These are phyloP conservation scores for Rachicladosporium sp. DNA, from an alignment of 2,329 filamentous ascomycete genomes.

Conservation along the genomic window DNA sequence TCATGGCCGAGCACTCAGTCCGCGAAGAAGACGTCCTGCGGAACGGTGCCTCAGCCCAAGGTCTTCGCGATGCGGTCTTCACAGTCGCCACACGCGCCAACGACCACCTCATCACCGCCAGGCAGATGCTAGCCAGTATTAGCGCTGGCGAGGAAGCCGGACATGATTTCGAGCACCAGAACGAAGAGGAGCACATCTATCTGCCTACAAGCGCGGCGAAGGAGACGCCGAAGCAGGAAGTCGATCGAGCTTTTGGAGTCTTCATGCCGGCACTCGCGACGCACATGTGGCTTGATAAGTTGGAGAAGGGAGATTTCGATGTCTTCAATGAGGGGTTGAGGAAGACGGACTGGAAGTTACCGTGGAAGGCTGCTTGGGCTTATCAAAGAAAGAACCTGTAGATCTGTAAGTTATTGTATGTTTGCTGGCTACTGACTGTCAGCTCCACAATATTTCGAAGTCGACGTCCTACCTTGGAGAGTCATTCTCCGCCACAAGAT, in stretches of 20 bases:
- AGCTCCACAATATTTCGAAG: not conserved
- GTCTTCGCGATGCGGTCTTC: conserved; percentile 82
- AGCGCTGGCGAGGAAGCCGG: conserved; percentile 60
- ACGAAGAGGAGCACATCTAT: conserved; percentile 57
- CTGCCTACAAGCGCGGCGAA: conserved; percentile 8
- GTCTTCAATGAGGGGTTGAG: conserved; percentile 54
- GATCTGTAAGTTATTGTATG: not conserved
- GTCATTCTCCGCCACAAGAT: too few species aligned
- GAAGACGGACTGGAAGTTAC: conserved; percentile 67
- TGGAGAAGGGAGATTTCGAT: conserved; percentile 78
- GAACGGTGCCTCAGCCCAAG: conserved; percentile 62
- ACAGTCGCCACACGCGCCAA: conserved; percentile 84
- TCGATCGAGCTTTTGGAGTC: conserved; percentile 62
- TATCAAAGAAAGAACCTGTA: conserved; percentile 42
- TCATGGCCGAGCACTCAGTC: conserved; percentile 72
- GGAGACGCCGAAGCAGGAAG: conserved; percentile 36
- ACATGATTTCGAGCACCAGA: conserved; percentile 80
- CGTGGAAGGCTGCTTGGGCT: conserved; percentile 61
- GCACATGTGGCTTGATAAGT: conserved; percentile 60
- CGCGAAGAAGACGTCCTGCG: conserved; percentile 84
- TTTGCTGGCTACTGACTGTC: not conserved
- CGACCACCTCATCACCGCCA: conserved; percentile 86
- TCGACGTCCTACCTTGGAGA: too few species aligned
- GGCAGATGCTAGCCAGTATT: conserved; percentile 79
- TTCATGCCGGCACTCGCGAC: conserved; percentile 71